These are phyloP conservation scores for Globisporangium heterothallicum DNA, from an alignment of 352 stramenopile species.

Conservation along the genomic window DNA sequence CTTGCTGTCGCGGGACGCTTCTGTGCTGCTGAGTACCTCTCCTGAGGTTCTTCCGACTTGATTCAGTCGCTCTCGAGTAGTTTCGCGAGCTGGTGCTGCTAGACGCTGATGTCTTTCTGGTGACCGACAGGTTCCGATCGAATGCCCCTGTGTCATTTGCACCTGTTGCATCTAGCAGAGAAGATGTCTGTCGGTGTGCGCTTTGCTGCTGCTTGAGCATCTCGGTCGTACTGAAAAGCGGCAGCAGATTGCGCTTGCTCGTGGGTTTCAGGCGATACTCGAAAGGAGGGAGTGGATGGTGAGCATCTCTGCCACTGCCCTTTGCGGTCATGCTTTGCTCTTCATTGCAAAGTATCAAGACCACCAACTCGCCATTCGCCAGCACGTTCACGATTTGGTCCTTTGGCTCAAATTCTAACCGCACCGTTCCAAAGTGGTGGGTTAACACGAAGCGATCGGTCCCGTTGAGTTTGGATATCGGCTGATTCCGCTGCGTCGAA, in stretches of 20 bases:
- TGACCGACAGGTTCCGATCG: slow-evolving; percentile 5
- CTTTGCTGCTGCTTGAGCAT: slow-evolving; percentile 1
- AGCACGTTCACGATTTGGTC: slow-evolving; percentile 24
- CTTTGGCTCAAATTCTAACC: slow-evolving; percentile 15
- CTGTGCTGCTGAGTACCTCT: too few species aligned
- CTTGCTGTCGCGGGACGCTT: too few species aligned
- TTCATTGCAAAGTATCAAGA: slow-evolving; percentile 18
- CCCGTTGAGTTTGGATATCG: slow-evolving; percentile 25
- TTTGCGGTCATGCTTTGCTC: not conserved
- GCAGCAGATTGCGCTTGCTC: slow-evolving; percentile 11
- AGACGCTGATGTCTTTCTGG: too few species aligned
- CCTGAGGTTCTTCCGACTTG: too few species aligned
- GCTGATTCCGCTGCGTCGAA: not conserved
- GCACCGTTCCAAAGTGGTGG: slow-evolving; percentile 31
- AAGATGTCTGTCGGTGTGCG: not conserved
- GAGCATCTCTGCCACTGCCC: not conserved
- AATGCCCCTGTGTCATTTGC: too few species aligned
- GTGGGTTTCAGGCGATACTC: slow-evolving; percentile 17
- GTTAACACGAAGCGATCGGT: slow-evolving; percentile 28
- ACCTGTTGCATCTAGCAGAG: not conserved
- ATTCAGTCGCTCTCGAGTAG: not conserved
- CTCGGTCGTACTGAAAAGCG: slow-evolving; percentile 12
- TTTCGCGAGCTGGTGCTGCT: too few species aligned
- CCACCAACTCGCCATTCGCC: slow-evolving; percentile 35
- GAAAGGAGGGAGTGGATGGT: slow-evolving; percentile 4